phyloP scores from a whole-genome alignment of 257 asterid genomes.

The Linaria vulgaris region DNA sequence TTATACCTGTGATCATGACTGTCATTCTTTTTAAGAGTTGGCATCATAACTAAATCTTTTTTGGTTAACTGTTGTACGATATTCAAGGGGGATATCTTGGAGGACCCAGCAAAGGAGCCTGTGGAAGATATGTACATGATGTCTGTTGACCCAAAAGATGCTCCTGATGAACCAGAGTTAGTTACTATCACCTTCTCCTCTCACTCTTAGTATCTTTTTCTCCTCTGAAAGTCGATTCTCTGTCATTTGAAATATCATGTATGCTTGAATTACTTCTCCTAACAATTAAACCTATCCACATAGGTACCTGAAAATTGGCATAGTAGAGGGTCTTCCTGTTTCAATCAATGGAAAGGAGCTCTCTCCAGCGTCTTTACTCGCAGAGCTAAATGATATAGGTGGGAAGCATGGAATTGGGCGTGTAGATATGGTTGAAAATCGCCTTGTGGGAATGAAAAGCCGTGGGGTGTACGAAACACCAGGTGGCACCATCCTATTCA shows the following conservation, averaged over 20 bases:
- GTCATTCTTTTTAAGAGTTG: constrained; percentile 2
- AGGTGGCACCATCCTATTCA: constrained; percentile 82
- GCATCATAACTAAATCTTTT: constrained; percentile 7
- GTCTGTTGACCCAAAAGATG: constrained; percentile 73
- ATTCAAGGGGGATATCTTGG: constrained; percentile 85
- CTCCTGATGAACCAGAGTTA: constrained; percentile 89
- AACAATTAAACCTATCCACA: neutral
- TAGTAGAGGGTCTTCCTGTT: constrained; percentile 72
- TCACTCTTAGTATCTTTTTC: neutral
- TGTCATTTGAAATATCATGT: neutral
- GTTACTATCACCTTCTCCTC: constrained; percentile 16
- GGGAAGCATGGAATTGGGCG: constrained; percentile 91
- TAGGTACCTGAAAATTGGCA: constrained; percentile 78
- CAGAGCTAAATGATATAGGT: constrained; percentile 76
- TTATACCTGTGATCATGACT: constrained; percentile 7
- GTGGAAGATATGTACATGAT: constrained; percentile 92
- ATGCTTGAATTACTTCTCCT: constrained; percentile 7
- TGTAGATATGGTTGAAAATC: constrained; percentile 88
- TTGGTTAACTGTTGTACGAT: constrained; percentile 13
- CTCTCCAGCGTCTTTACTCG: constrained; percentile 82
- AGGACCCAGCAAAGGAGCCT: constrained; percentile 94
- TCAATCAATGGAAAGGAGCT: constrained; percentile 70
- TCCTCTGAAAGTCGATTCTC: neutral
- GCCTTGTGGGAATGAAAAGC: constrained; percentile 95
- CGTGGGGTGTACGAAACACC: constrained; percentile 97